These are phyloP conservation scores for Hortiboletus rubellus DNA, from an alignment of 1,284 basidiomycete species.

Conservation along the genomic window DNA sequence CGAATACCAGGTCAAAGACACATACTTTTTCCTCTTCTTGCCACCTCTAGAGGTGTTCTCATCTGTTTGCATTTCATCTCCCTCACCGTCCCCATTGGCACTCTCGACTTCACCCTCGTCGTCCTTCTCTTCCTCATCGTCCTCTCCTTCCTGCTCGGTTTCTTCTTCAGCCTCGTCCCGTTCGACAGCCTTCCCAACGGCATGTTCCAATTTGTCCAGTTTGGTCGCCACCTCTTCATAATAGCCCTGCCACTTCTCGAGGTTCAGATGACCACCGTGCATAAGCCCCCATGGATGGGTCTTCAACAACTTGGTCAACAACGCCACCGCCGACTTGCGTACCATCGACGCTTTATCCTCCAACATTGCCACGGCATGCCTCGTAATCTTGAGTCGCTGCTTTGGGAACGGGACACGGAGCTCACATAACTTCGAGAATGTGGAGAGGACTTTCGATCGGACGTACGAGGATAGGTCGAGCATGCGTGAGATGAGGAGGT, in stretches of 20 bases:
- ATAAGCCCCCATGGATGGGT: constrained; percentile 90
- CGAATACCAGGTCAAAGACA: neutral
- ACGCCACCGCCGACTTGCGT: constrained; percentile 79
- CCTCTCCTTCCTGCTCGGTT: constrained; percentile 44
- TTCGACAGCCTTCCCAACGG: constrained; percentile 57
- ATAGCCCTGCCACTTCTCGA: constrained; percentile 73
- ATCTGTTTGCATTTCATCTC: constrained; percentile 33
- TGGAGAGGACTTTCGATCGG: constrained; percentile 82
- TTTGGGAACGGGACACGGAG: constrained; percentile 82
- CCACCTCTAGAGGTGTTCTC: constrained; percentile 37
- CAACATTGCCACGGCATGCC: constrained; percentile 75
- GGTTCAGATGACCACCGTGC: constrained; percentile 81
- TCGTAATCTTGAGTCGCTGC: constrained; percentile 77
- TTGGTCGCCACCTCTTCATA: constrained; percentile 70
- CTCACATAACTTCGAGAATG: constrained; percentile 71
- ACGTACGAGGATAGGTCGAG: constrained; percentile 92
- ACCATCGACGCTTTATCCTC: constrained; percentile 92
- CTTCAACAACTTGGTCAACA: constrained; percentile 76
- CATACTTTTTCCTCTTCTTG: constrained; percentile 27
- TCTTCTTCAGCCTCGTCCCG: constrained; percentile 37
- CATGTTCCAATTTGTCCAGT: constrained; percentile 56
- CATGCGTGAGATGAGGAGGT: constrained; percentile 82
- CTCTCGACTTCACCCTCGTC: constrained; percentile 39
- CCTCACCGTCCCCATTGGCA: constrained; percentile 38
- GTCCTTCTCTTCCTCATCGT: constrained; percentile 37